These are phyloP conservation scores for Albizia julibrissin DNA, from an alignment of 306 rosid species.

Conservation along the genomic window DNA sequence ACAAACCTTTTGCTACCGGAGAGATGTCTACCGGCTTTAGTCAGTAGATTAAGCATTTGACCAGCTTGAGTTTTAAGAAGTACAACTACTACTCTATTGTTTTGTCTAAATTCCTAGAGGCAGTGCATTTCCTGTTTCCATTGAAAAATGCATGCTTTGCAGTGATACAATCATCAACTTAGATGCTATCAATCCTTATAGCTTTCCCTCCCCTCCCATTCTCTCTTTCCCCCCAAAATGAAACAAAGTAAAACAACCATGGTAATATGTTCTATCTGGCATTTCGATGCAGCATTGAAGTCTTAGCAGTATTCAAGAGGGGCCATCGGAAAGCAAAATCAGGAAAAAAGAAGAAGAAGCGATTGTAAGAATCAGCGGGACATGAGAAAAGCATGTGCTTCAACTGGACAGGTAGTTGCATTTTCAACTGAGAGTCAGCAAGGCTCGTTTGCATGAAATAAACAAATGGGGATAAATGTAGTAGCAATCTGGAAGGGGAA, in stretches of 20 bases:
- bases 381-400: neutral
- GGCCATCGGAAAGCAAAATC: conserved; percentile 52
- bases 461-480: neutral
- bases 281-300: conserved; percentile 58
- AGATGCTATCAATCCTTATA: neutral
- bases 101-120: neutral
- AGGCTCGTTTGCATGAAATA: neutral
- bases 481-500: neutral
- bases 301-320: conserved; percentile 71
- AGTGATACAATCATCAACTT: neutral
- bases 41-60: neutral
- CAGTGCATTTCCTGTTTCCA: neutral
- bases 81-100: neutral
- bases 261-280: neutral
- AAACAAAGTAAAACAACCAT: neutral
- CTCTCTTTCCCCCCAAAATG: neutral
- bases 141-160: conserved; percentile 2
- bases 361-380: conserved; percentile 18
- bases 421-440: neutral
- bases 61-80: neutral
- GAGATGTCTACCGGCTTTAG: neutral
- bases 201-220: conserved; percentile 3
- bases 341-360: conserved; percentile 58
- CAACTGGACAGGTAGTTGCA: conserved; percentile 2
- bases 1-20: neutral